A percentile compares a stretch with the other conserved stretches of the same genome.
Evolutionary conservation across 2,329 filamentous ascomycete species (phyloP).

Genomic region (Hirsutella thompsonii): DNA sequence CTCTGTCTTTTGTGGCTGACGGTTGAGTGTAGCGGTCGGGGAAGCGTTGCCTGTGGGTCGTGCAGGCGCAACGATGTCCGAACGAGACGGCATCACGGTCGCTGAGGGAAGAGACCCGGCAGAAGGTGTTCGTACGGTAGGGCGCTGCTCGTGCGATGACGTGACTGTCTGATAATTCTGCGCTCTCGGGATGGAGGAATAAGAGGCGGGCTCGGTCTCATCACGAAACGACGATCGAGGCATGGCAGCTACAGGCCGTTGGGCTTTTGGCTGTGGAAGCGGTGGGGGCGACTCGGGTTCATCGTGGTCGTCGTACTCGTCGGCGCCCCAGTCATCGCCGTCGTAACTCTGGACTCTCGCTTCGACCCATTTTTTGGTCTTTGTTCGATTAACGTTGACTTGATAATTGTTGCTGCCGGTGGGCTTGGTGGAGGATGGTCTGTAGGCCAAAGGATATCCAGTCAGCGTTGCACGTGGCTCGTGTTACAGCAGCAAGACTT

Average conservation of each 20-base stretch:
- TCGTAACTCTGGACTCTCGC: constrained; percentile 80
- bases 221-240: too few species aligned
- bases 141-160: not conserved
- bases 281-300: constrained; percentile 17
- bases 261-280: not conserved
- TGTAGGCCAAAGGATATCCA: not conserved
- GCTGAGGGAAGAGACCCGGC: not conserved
- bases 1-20: too few species aligned
- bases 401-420: constrained; percentile 40
- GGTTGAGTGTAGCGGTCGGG: not conserved
- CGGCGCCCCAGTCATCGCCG: constrained; percentile 83
- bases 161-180: not conserved
- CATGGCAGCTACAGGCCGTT: not conserved
- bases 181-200: not conserved
- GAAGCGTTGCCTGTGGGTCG: not conserved
- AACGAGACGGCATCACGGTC: not conserved
- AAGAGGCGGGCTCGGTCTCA: not conserved
- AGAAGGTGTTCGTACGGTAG: not conserved
- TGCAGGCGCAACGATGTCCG: not conserved
- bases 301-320: constrained; percentile 44
- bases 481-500: constrained; percentile 4
- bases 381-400: constrained; percentile 75
- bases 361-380: constrained; percentile 92
- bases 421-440: not conserved
- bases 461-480: not conserved